Evolutionary conservation across 2,329 filamentous ascomycete genomes (phyloP).

Genomic region (Lecanicillium sp.): DNA sequence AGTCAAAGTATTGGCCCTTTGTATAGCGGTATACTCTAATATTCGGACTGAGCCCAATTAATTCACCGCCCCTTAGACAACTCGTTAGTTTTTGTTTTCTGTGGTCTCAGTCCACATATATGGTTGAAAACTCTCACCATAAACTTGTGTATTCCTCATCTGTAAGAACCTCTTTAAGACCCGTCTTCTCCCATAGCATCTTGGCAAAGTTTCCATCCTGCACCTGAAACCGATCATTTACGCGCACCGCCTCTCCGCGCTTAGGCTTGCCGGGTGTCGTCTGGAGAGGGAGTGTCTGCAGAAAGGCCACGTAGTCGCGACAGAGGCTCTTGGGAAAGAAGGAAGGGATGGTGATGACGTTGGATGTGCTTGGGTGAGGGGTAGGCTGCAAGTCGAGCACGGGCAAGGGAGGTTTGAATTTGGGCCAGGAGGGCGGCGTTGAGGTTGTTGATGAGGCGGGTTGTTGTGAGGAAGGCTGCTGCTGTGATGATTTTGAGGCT

Average conservation of each 20-base stretch:
- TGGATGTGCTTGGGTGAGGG: slow-evolving; percentile 39
- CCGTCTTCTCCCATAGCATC: slow-evolving; percentile 69
- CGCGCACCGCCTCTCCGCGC: slow-evolving; percentile 69
- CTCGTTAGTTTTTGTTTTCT: too few species aligned
- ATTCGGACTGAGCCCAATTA: slow-evolving; percentile 78
- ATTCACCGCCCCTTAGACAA: slow-evolving; percentile 66
- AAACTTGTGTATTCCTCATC: slow-evolving; percentile 27
- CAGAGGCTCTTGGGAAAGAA: slow-evolving; percentile 71
- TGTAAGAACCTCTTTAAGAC: slow-evolving; percentile 52
- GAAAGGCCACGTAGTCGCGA: slow-evolving; percentile 66
- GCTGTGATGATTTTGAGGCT: slow-evolving; percentile 7
- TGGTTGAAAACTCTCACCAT: slow-evolving; percentile 44
- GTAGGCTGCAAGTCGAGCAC: slow-evolving; percentile 54
- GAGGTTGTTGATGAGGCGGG: slow-evolving; percentile 8
- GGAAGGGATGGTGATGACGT: slow-evolving; percentile 64
- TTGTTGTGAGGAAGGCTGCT: slow-evolving; percentile 4
- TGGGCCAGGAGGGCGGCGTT: slow-evolving; percentile 54
- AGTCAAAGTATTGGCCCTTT: slow-evolving; percentile 82
- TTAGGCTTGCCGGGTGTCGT: slow-evolving; percentile 76
- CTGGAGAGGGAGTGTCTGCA: slow-evolving; percentile 58
- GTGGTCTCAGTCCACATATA: too few species aligned
- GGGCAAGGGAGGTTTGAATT: slow-evolving; percentile 60
- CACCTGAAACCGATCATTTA: slow-evolving; percentile 85
- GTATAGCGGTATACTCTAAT: slow-evolving; percentile 85
- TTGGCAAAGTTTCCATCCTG: slow-evolving; percentile 68